phyloP scores from a whole-genome alignment of 2,329 filamentous ascomycete species.

The Botryotinia convoluta region DNA sequence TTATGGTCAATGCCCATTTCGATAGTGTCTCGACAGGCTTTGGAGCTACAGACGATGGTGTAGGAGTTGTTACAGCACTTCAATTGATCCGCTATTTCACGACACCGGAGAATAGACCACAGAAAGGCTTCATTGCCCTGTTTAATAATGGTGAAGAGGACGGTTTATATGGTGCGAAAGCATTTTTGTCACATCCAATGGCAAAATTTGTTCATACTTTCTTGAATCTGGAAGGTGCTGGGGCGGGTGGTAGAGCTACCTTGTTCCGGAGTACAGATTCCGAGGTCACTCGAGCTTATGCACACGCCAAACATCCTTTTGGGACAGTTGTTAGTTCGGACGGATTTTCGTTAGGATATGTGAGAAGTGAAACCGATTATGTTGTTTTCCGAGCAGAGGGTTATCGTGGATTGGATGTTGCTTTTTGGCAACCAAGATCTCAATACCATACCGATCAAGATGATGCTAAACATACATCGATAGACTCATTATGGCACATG shows the following conservation, averaged over 20 bases:
- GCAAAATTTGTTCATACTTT: slow-evolving; percentile 81
- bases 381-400: slow-evolving; percentile 77
- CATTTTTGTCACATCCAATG: slow-evolving; percentile 79
- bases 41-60: slow-evolving; percentile 90
- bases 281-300: slow-evolving; percentile 79
- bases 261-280: slow-evolving; percentile 86
- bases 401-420: slow-evolving; percentile 84
- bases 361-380: slow-evolving; percentile 88
- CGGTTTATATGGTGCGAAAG: slow-evolving; percentile 80
- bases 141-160: slow-evolving; percentile 98
- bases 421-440: slow-evolving; percentile 82
- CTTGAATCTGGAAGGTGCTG: slow-evolving; percentile 91
- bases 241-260: slow-evolving; percentile 82
- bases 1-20: slow-evolving; percentile 92
- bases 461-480: slow-evolving; percentile 74
- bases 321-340: slow-evolving; percentile 80
- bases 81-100: slow-evolving; percentile 89
- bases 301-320: slow-evolving; percentile 70
- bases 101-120: slow-evolving; percentile 65
- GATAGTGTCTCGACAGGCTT: slow-evolving; percentile 85
- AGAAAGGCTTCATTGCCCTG: slow-evolving; percentile 76
- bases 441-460: slow-evolving; percentile 92
- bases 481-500: slow-evolving; percentile 85
- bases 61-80: slow-evolving; percentile 81
- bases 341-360: slow-evolving; percentile 74